A percentile compares a stretch with the other conserved stretches of the same genome.
Evolutionary conservation across 495 filamentous ascomycete genomes (phyloP).

Genomic region (Penicillium daleae): DNA sequence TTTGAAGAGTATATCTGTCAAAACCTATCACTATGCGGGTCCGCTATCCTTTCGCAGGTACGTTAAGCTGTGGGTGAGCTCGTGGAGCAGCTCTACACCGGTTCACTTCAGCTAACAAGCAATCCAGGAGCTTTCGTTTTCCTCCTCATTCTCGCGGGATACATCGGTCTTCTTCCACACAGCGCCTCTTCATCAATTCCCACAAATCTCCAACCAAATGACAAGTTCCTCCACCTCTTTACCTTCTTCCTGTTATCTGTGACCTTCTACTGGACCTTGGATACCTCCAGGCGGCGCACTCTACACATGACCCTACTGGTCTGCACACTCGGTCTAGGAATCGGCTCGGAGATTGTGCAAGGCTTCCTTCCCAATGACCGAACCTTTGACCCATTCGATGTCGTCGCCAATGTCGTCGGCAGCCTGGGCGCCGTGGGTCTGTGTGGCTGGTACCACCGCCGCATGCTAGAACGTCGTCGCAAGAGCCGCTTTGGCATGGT

Average conservation of each 20-base stretch:
- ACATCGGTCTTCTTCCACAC: slow-evolving; percentile 71
- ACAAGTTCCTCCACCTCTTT: slow-evolving; percentile 87
- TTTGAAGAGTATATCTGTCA: not conserved
- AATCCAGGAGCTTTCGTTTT: slow-evolving; percentile 69
- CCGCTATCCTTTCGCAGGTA: slow-evolving; percentile 74
- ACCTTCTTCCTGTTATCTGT: slow-evolving; percentile 89
- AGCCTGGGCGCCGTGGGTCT: slow-evolving; percentile 70
- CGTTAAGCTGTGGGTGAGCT: slow-evolving; percentile 15
- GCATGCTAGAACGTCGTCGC: slow-evolving; percentile 91
- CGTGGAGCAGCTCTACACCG: slow-evolving; percentile 9
- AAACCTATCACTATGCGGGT: slow-evolving; percentile 62
- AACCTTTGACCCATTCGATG: slow-evolving; percentile 80
- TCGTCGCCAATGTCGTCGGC: slow-evolving; percentile 86
- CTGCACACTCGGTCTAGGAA: slow-evolving; percentile 70
- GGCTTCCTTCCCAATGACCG: slow-evolving; percentile 78
- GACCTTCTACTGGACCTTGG: slow-evolving; percentile 95
- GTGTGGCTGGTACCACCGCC: slow-evolving; percentile 88
- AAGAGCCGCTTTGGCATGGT: slow-evolving; percentile 72
- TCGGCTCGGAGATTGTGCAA: slow-evolving; percentile 88
- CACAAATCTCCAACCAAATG: slow-evolving; percentile 72
- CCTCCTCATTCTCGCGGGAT: slow-evolving; percentile 74
- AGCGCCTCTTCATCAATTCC: slow-evolving; percentile 63
- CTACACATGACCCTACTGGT: slow-evolving; percentile 83
- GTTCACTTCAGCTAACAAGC: slow-evolving; percentile 21
- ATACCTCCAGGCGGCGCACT: slow-evolving; percentile 81